Evolutionary conservation across 2,329 filamentous ascomycete species (phyloP), one percentile per base, ranked within the genome.

Genomic region (Lachnellula hyalina): DNA sequence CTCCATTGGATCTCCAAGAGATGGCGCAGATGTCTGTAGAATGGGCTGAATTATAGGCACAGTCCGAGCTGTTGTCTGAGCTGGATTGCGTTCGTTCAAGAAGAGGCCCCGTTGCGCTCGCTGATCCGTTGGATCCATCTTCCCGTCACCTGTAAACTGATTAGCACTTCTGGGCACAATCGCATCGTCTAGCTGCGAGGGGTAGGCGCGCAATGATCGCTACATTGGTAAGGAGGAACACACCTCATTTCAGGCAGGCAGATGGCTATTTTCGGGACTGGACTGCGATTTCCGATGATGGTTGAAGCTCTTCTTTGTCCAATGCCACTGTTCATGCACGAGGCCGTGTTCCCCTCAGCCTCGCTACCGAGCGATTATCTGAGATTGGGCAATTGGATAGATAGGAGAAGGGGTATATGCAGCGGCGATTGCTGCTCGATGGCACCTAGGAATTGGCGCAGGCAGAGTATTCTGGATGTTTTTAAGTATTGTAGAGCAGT

Each of bases 1-100:
- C 58, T 85, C 82, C 81, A 85, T 85, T 56, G 80, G 80, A 54
- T 82, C 80, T 61, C 77, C 79, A 32, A 78, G 77, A 48, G 77
- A 78, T 19, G 81, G 78, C 52, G 80, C 76, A 60, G 82, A 82
- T 72, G 80, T 82, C 68, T 80, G 78, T 67, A 82, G 79, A 56
- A 75, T 79, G 38, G 81, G 76, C 57, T 79, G 73, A 61, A 84
- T 73, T 62, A 84, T 81, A 51, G 82, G 80, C 47, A 85, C 73
- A 46, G 82, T 80, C 61, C 65, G 65, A 53, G 60, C 53, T 7
- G 58, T 55, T 34, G 56, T 58, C 60, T 65, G 65, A 48, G 40
- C 56, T 51, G 54, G 54, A 52, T 63, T 59, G 53, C 57, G 42
- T 44, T 62, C 59, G 58, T 50, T 65, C 56, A 61, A 51, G 56